These are phyloP conservation scores for Rhytidiadelphus loreus DNA, from an alignment of 225 moss, liverwort and hornwort species.

Conservation along the genomic window DNA sequence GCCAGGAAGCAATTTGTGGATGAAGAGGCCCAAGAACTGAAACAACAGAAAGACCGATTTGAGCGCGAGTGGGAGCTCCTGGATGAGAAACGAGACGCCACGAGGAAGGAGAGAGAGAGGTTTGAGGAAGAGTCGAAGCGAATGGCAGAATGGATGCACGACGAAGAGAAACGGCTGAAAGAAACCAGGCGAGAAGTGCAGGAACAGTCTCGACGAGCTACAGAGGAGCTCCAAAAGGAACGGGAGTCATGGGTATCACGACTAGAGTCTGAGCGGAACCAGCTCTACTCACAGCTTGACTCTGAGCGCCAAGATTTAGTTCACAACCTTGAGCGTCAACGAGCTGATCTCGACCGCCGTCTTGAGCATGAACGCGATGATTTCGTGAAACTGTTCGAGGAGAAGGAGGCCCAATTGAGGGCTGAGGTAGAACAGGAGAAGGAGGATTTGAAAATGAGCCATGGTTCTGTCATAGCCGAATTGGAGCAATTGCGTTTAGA, in stretches of 20 bases:
- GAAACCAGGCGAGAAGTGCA: slow-evolving; percentile 62
- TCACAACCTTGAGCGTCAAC: slow-evolving; percentile 66
- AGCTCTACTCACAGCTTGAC: slow-evolving; percentile 72
- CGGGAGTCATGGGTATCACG: slow-evolving; percentile 68
- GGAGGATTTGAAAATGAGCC: slow-evolving; percentile 50
- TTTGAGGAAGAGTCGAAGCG: slow-evolving; percentile 71
- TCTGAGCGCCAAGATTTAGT: slow-evolving; percentile 77
- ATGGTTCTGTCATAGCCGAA: slow-evolving; percentile 31
- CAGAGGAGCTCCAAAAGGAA: slow-evolving; percentile 71
- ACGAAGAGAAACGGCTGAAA: slow-evolving; percentile 84
- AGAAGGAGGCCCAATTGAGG: slow-evolving; percentile 52
- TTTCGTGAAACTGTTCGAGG: slow-evolving; percentile 62
- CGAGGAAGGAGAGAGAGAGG: slow-evolving; percentile 69
- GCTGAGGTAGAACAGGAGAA: slow-evolving; percentile 64
- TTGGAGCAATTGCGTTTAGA: slow-evolving; percentile 43
- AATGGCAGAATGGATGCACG: slow-evolving; percentile 82
- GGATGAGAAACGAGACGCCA: slow-evolving; percentile 83
- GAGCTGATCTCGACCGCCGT: slow-evolving; percentile 67
- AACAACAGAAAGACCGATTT: slow-evolving; percentile 77
- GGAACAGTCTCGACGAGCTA: slow-evolving; percentile 49
- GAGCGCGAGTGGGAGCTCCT: slow-evolving; percentile 95
- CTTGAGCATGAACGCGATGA: slow-evolving; percentile 73
- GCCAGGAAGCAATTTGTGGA: slow-evolving; percentile 77
- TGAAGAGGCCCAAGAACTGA: slow-evolving; percentile 67
- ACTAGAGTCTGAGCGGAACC: slow-evolving; percentile 69